Conservation (phyloP, 306 rosid genomes). For the Purshia tridentata region DNA sequence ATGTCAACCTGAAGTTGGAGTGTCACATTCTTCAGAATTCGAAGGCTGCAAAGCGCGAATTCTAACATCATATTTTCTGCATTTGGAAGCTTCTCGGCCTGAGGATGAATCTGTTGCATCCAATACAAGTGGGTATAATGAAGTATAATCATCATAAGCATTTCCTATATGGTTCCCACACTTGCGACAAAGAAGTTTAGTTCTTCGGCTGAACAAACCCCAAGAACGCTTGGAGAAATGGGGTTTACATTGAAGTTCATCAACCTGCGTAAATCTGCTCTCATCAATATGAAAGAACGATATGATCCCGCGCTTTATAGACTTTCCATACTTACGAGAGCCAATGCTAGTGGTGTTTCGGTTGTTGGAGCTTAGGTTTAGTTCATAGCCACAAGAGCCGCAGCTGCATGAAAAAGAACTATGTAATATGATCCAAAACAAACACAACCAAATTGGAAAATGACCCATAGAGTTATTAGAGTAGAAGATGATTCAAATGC, state of each 20-base stretch:
- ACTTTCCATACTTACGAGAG: constrained; percentile 80
- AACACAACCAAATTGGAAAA: background rate
- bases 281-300: constrained; percentile 76
- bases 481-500: background rate
- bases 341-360: constrained; percentile 69
- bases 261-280: constrained; percentile 71
- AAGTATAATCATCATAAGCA: constrained; percentile 40
- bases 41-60: constrained; percentile 85
- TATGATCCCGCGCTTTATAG: constrained; percentile 79
- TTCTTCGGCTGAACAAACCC: constrained; percentile 72
- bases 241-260: constrained; percentile 70
- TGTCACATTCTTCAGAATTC: constrained; percentile 49
- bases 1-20: constrained; percentile 35
- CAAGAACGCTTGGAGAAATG: constrained; percentile 61
- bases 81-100: constrained; percentile 32
- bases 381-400: constrained; percentile 81
- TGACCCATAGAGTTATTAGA: background rate
- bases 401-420: constrained; percentile 54
- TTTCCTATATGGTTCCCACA: constrained; percentile 75
- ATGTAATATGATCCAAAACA: constrained; percentile 5
- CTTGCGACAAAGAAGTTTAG: constrained; percentile 84
- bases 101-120: constrained; percentile 48
- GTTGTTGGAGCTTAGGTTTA: constrained; percentile 71
- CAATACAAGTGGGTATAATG: constrained; percentile 42
- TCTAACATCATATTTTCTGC: constrained; percentile 56